Conservation (phyloP, 2,329 filamentous ascomycete genomes). For the Talaromyces islandicus region DNA sequence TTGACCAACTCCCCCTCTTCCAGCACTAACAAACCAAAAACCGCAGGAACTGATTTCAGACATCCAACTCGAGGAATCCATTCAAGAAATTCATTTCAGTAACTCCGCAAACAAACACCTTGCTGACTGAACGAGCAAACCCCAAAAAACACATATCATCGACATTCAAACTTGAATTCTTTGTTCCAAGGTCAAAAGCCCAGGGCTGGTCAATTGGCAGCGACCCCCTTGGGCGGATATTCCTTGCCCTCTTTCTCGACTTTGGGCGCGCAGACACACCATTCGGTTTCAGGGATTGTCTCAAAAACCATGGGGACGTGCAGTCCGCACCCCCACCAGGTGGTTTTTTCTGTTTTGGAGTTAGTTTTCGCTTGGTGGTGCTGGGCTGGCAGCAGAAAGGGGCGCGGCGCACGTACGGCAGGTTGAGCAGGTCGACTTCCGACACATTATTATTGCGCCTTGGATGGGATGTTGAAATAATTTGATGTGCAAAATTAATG, state of each 20-base stretch:
- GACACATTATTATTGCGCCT: constrained; percentile 10
- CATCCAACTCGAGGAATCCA: not conserved
- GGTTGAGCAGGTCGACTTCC: constrained; percentile 13
- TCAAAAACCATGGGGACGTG: constrained; percentile 15
- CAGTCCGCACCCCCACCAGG: constrained; percentile 14
- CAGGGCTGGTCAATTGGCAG: constrained; percentile 7
- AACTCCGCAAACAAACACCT: not conserved
- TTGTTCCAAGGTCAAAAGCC: not conserved
- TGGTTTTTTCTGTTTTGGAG: constrained; percentile 11
- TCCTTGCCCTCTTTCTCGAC: constrained; percentile 12
- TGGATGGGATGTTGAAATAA: not conserved
- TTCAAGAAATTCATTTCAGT: not conserved
- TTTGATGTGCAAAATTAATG: not conserved
- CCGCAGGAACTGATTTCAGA: not conserved
- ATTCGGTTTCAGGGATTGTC: constrained; percentile 10
- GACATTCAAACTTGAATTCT: not conserved
- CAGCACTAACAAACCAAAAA: not conserved
- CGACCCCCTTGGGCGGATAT: constrained; percentile 13
- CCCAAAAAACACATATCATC: not conserved
- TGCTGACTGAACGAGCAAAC: not conserved
- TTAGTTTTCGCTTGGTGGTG: not conserved
- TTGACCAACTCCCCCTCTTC: not conserved
- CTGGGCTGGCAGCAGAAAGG: not conserved
- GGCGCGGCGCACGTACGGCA: constrained; percentile 10
- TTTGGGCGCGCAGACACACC: constrained; percentile 12